A percentile compares a stretch with the other conserved stretches of the same genome.
These are phyloP conservation scores for Entrophospora sp. DNA, from an alignment of 192 early-diverging fungal genomes.

Conservation along the genomic window DNA sequence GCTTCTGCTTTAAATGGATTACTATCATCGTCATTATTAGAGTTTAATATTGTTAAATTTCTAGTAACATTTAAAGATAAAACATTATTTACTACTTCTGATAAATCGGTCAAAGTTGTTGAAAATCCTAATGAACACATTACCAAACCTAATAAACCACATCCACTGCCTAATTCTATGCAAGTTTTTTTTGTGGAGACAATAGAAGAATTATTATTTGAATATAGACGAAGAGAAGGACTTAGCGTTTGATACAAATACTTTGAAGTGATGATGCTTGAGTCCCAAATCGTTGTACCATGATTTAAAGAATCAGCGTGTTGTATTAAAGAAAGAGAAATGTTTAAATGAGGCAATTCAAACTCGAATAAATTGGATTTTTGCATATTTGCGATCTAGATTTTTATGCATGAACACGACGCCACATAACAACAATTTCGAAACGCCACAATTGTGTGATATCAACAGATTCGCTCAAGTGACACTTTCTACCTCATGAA, in stretches of 20 bases:
- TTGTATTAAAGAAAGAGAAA: conserved; percentile 14
- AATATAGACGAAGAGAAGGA: no score
- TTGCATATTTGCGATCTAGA: no score
- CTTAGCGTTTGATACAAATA: conserved; percentile 15
- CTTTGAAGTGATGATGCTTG: conserved; percentile 14
- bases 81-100: conserved; percentile 19
- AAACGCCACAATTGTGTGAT: no score
- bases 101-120: conserved; percentile 23
- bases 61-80: conserved; percentile 14
- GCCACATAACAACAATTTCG: no score
- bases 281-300: conserved; percentile 31
- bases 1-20: conserved; percentile 6
- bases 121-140: conserved; percentile 26
- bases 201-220: neutral
- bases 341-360: no score
- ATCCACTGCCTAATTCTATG: conserved; percentile 29
- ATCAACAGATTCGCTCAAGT: no score
- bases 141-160: conserved; percentile 23
- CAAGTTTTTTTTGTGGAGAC: conserved; percentile 21
- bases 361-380: no score
- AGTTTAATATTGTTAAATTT: conserved; percentile 12
- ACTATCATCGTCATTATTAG: neutral
- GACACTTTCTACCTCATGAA: no score
- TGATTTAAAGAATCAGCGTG: conserved; percentile 25
- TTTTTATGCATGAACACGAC: no score